Percentiles rank a stretch among this genome's conserved stretches.
Evolutionary conservation across 352 stramenopile species (phyloP).

Genomic region (Globisporangium canariense): DNA sequence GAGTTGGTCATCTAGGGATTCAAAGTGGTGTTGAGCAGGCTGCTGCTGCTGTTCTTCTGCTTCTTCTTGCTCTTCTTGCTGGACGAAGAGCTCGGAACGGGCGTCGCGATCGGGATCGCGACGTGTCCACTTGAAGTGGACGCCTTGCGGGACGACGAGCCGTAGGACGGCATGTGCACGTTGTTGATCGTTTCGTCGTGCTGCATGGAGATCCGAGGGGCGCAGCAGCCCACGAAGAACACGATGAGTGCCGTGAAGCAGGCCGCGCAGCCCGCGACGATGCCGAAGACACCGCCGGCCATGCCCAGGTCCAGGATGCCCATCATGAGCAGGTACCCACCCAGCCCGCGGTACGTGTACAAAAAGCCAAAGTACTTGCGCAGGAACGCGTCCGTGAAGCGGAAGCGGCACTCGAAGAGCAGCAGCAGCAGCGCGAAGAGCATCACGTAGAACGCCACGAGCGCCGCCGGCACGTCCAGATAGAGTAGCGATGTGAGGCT

Average conservation of each 20-base stretch:
- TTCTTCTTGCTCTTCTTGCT: slow-evolving; percentile 9
- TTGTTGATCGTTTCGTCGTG: slow-evolving; percentile 16
- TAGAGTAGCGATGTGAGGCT: slow-evolving; percentile 38
- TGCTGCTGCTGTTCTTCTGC: slow-evolving; percentile 8
- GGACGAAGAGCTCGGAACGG: background rate
- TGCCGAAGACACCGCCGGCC: slow-evolving; percentile 34
- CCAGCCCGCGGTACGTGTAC: slow-evolving; percentile 49
- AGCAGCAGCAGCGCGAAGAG: slow-evolving; percentile 47
- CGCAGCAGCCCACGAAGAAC: slow-evolving; percentile 29
- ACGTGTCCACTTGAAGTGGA: background rate
- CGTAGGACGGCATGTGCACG: slow-evolving; percentile 14
- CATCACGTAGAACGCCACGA: slow-evolving; percentile 52
- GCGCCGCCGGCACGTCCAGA: slow-evolving; percentile 33
- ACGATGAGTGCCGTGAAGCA: slow-evolving; percentile 42
- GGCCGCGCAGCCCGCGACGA: slow-evolving; percentile 31
- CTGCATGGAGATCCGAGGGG: slow-evolving; percentile 11
- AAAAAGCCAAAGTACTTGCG: slow-evolving; percentile 61
- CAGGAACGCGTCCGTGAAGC: slow-evolving; percentile 37
- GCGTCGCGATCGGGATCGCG: slow-evolving; percentile 7
- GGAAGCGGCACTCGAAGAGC: slow-evolving; percentile 52
- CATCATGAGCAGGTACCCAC: slow-evolving; percentile 52
- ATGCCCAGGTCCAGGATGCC: slow-evolving; percentile 59
- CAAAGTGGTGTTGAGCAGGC: slow-evolving; percentile 16
- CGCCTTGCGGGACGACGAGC: slow-evolving; percentile 11
- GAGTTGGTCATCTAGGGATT: background rate